Evolutionary conservation across 495 filamentous ascomycete species (phyloP), one percentile per base, ranked within the genome.

Genomic region (Lepidopterella palustris): DNA sequence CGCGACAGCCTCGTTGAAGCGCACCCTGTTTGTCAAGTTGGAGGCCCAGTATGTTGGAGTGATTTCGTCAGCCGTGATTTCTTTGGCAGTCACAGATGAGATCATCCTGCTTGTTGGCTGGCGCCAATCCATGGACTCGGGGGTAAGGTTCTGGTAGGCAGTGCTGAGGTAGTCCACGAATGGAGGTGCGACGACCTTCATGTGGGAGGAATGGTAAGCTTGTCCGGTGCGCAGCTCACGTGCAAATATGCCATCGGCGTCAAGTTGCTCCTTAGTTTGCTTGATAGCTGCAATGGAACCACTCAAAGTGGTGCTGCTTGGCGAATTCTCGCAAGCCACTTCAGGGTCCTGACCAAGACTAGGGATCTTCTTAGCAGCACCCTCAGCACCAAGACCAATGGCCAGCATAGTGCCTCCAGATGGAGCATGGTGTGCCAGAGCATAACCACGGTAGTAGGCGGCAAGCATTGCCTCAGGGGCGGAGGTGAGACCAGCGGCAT

Each of bases 381-480:
- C 18, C 9, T 52, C 53, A 1, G 24, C 18, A 15, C 52, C 28
- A 9, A 61, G 1, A 2, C 23, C 42, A 5, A 53, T 35, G 8
- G 57, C 62, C 9, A 60, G 20, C 58, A 61, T 65, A 5, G 29
- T 53, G 18, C 62, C 57, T 20, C 1, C 5, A 3, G 9, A 6
- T 5, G 50, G 29, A 3, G 13, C 27, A 8, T 39, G 5, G n/a
- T 50, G 35, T 11, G 23, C 29, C 0, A 40, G 47, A 25, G 53
- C 48, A n/a, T 31, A 15, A 15, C 62, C 62, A 24, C 62, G 53
- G 26, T 53, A 58, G 53, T 25, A 65, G 1, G 62, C 62, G 15
- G 28, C 35, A 1, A 27, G 8, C 20, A 65, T 58, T n/a, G 62
- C 62, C 0, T 61, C 47, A 18, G 32, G 10, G 0, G 53, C 53